phyloP scores from a whole-genome alignment of 108 stramenopile species.

The Pelagomonas calceolata region DNA sequence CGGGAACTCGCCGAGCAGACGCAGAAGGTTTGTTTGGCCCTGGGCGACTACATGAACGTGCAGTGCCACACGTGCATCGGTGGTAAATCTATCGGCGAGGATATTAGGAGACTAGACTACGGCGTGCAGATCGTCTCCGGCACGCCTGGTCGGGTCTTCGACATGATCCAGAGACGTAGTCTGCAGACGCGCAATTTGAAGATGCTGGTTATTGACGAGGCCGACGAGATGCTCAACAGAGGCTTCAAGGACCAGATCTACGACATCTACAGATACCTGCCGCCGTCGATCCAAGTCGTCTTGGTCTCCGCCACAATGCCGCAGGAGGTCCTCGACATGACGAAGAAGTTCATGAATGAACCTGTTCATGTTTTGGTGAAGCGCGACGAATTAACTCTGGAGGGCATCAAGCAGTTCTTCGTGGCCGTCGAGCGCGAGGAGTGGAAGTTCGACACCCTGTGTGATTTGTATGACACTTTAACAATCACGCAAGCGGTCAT shows the following conservation, averaged over 20 bases:
- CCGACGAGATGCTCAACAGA: constrained; percentile 94
- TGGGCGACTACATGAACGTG: constrained; percentile 96
- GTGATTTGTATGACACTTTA: constrained; percentile 95
- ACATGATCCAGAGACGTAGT: constrained; percentile 85
- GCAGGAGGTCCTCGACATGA: constrained; percentile 87
- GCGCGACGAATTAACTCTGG: constrained; percentile 93
- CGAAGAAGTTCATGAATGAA: constrained; percentile 93
- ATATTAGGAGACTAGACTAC: constrained; percentile 77
- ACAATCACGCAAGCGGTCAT: constrained; percentile 98
- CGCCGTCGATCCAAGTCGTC: constrained; percentile 81
- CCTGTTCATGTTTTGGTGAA: constrained; percentile 91
- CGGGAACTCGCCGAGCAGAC: constrained; percentile 96
- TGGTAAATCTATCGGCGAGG: constrained; percentile 83
- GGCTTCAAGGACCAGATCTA: constrained; percentile 99
- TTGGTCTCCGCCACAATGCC: constrained; percentile 91
- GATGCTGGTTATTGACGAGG: constrained; percentile 92
- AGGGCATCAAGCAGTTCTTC: constrained; percentile 96
- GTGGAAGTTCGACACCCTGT: constrained; percentile 99
- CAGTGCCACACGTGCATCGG: constrained; percentile 94
- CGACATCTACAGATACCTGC: constrained; percentile 92
- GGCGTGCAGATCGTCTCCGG: constrained; percentile 89
- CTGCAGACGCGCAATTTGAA: constrained; percentile 64
- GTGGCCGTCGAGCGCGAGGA: constrained; percentile 96
- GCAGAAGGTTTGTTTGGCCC: constrained; percentile 69
- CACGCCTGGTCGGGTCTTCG: constrained; percentile 94